Conservation (phyloP, 805 yeast genomes). For the Diddensiella transvaalensis region DNA sequence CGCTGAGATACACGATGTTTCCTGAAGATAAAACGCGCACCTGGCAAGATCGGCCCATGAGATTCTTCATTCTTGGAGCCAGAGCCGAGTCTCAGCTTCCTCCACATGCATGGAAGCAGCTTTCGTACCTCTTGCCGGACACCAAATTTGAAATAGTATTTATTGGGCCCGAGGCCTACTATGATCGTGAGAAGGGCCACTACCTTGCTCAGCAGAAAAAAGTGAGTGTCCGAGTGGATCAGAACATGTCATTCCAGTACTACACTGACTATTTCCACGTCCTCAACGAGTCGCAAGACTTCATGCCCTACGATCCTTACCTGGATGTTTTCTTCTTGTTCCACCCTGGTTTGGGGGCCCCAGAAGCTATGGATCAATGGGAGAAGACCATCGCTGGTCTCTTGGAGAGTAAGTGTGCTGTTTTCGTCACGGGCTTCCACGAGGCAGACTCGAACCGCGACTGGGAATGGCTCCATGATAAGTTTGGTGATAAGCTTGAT, state of each 20-base stretch:
- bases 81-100: constrained; percentile 93
- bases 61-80: constrained; percentile 87
- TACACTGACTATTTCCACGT: constrained; percentile 92
- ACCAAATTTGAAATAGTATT: constrained; percentile 82
- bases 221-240: constrained; percentile 67
- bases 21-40: constrained; percentile 58
- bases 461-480: constrained; percentile 61
- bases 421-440: constrained; percentile 88
- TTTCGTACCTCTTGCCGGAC: constrained; percentile 79
- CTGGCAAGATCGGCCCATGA: constrained; percentile 80
- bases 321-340: constrained; percentile 87
- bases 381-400: constrained; percentile 78
- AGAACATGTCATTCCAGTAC: constrained; percentile 66
- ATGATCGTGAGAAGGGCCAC: constrained; percentile 65
- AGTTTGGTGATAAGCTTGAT: constrained; percentile 74
- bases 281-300: constrained; percentile 85
- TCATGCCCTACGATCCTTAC: constrained; percentile 97
- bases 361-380: constrained; percentile 79
- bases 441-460: constrained; percentile 68
- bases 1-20: constrained; percentile 83
- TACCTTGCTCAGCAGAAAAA: constrained; percentile 49
- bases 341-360: constrained; percentile 92
- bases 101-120: constrained; percentile 92
- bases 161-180: constrained; percentile 89
- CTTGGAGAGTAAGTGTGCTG: constrained; percentile 88